Evolutionary conservation across 352 stramenopile genomes (phyloP), one percentile per base, ranked within the genome.

Genomic region (Phytophthora sojae): DNA sequence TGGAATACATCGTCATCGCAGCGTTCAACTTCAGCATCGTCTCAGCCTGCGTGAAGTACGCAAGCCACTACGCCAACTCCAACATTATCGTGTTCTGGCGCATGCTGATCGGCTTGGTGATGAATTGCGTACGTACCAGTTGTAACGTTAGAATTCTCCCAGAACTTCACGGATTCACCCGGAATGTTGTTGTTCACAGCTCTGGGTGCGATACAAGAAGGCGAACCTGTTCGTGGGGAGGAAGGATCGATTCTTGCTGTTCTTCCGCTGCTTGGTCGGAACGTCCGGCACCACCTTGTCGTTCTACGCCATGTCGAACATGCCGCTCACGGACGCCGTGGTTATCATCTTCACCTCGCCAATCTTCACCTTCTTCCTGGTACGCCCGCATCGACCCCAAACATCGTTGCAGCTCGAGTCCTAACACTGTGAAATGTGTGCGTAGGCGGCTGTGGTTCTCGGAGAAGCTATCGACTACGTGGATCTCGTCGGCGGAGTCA

Each of bases 331-430:
- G 0, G 85, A 92, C 59, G 85, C 82, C 7, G 77, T 80, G 6
- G 81, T 90, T 6, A 82, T 92, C 69, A 89, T 90, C 56, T 89
- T 91, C 32, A 89, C 81, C 14, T 85, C 71, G 19, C 84, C 84
- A 19, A 80, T 87, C 32, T 70, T 83, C 53, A 89, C 82, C 12
- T 89, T 90, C 52, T 44, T 92, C 21, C 61, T 90, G 57, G 81
- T 89, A 76, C 14, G 61, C 45, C 25, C 17, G 29, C 29, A 35
- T 35, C 29, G 29, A 35, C 29, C 29, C 29, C 29, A 7, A 35
- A 35, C 29, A 11, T 35, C 29, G 29, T 35, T 7, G 29, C 29
- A 35, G 29, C 4, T 52, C 8, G 9, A 52, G 29, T 7, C 17
- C 19, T 52, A 29, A 52, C 45, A 12, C 15, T 50, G 17, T 21